Evolutionary conservation across 768 basidiomycete species (phyloP).

Genomic region (Trametes sanguinea): DNA sequence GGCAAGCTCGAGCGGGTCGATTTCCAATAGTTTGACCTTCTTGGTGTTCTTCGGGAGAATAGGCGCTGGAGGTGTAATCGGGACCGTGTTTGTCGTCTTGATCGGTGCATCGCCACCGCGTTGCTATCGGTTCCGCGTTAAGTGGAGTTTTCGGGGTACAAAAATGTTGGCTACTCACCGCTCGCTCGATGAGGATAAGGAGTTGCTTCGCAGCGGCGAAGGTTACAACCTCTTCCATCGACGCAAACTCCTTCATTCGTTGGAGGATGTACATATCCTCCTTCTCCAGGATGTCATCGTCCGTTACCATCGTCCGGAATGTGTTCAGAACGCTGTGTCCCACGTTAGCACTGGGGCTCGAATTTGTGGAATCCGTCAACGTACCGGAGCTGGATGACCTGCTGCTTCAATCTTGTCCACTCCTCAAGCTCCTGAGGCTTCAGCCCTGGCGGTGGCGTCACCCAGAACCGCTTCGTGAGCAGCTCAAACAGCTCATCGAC

Average conservation of each 20-base stretch:
- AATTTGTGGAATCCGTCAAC: conserved; percentile 27
- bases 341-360: not conserved
- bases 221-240: conserved; percentile 61
- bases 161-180: conserved; percentile 50
- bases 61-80: conserved; percentile 69
- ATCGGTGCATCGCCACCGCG: conserved; percentile 61
- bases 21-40: conserved; percentile 80
- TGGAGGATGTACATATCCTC: conserved; percentile 83
- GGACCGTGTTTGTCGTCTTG: conserved; percentile 53
- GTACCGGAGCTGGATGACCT: conserved; percentile 84
- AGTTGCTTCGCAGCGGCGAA: conserved; percentile 77
- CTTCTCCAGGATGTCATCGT: conserved; percentile 81
- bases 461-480: conserved; percentile 77
- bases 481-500: conserved; percentile 81
- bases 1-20: conserved; percentile 88
- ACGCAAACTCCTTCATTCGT: conserved; percentile 78
- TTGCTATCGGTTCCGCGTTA: conserved; percentile 28
- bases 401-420: conserved; percentile 86
- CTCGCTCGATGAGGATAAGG: conserved; percentile 71
- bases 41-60: conserved; percentile 71
- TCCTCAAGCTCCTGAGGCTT: conserved; percentile 61
- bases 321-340: conserved; percentile 71
- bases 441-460: conserved; percentile 71
- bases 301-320: conserved; percentile 85
- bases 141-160: not conserved